Evolutionary conservation across 108 stramenopile genomes (phyloP).

Genomic region (Fragilaria crotonensis): DNA sequence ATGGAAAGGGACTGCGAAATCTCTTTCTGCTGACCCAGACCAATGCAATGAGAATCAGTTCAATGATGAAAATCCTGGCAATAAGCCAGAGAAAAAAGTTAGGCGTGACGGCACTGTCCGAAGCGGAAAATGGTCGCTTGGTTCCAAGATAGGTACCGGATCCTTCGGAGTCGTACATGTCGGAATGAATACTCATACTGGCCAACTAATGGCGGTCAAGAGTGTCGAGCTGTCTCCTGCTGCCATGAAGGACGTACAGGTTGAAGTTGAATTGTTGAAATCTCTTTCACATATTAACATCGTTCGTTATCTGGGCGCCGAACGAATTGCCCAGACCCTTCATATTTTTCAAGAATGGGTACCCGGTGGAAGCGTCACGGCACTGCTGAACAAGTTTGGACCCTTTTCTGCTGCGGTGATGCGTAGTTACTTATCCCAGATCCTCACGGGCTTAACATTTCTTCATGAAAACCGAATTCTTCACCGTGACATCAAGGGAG

Average conservation of each 20-base stretch:
- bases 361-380: constrained; percentile 82
- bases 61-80: background rate
- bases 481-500: constrained; percentile 95
- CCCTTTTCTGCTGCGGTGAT: constrained; percentile 73
- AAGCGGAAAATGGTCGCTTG: constrained; percentile 84
- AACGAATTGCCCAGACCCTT: constrained; percentile 65
- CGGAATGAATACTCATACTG: constrained; percentile 90
- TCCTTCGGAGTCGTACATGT: constrained; percentile 92
- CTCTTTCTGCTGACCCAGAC: background rate
- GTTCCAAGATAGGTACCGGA: constrained; percentile 86
- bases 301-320: constrained; percentile 89
- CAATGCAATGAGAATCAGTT: background rate
- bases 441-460: constrained; percentile 86
- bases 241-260: constrained; percentile 51
- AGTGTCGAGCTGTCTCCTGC: constrained; percentile 31
- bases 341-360: constrained; percentile 98
- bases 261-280: constrained; percentile 87
- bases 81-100: no score
- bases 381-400: constrained; percentile 80
- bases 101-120: constrained; percentile 29
- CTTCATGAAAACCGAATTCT: constrained; percentile 84
- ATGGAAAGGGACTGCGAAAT: background rate
- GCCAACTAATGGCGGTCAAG: constrained; percentile 85
- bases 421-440: constrained; percentile 73
- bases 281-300: constrained; percentile 87